A percentile compares a stretch with the other conserved stretches of the same genome.
These are phyloP conservation scores for Areca catechu DNA, from an alignment of 176 grass and related monocot genomes.

Conservation along the genomic window DNA sequence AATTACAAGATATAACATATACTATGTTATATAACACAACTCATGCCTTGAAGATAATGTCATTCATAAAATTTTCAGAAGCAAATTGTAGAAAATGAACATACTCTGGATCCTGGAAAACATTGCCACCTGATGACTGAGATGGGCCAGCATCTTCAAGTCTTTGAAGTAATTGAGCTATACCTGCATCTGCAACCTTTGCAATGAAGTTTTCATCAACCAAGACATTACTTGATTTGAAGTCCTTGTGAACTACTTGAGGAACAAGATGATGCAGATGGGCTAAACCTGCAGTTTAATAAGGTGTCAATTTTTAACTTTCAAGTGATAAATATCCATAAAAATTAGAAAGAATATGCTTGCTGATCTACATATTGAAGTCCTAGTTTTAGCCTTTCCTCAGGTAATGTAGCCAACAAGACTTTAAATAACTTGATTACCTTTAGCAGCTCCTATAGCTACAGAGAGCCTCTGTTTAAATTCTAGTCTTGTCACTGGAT, in stretches of 20 bases:
- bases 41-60: too few relatives aligned
- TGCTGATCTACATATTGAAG: too few relatives aligned
- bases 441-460: constrained; percentile 92
- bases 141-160: constrained; percentile 21
- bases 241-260: constrained; percentile 63
- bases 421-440: constrained; percentile 16
- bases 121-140: constrained; percentile 27
- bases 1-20: too few relatives aligned
- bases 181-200: constrained; percentile 70
- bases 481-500: constrained; percentile 61
- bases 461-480: constrained; percentile 92
- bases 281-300: constrained; percentile 44
- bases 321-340: too few relatives aligned
- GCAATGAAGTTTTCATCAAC: constrained; percentile 98
- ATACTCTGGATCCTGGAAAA: constrained; percentile 72
- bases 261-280: constrained; percentile 64
- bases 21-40: too few relatives aligned
- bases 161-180: constrained; percentile 44
- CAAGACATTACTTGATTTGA: constrained; percentile 89
- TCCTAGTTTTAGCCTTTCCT: too few relatives aligned
- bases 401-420: too few relatives aligned
- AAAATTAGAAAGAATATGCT: too few relatives aligned
- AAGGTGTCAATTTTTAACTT: too few relatives aligned
- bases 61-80: too few relatives aligned
- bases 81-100: constrained; percentile 7